A percentile compares a stretch with the other conserved stretches of the same genome.
Conservation (phyloP, 2,329 filamentous ascomycete species). For the Emericellopsis atlantica region DNA sequence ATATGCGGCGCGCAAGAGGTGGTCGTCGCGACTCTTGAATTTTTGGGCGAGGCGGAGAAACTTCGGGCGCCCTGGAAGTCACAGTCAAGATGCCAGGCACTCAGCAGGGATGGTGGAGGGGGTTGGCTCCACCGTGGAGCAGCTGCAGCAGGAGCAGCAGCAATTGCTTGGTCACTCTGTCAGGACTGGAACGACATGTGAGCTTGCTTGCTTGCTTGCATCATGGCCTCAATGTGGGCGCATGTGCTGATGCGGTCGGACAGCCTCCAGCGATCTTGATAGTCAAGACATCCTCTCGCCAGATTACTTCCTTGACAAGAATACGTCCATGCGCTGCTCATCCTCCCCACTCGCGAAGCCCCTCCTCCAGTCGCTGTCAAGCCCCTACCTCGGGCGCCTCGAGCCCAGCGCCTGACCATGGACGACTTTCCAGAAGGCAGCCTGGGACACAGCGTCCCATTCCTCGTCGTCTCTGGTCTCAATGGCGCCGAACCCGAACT, state of each 20-base stretch:
- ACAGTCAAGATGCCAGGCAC: background rate
- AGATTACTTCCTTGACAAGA: too few relatives aligned
- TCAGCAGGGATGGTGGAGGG: background rate
- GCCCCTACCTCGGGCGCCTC: background rate
- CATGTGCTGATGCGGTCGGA: background rate
- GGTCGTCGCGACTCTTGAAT: background rate
- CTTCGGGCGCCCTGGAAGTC: background rate
- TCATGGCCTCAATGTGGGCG: background rate
- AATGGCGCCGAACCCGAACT: conserved; percentile 24
- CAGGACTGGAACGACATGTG: background rate
- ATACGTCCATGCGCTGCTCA: too few relatives aligned
- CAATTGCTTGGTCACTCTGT: too few relatives aligned
- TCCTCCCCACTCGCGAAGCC: too few relatives aligned
- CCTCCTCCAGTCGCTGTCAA: too few relatives aligned
- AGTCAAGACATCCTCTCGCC: too few relatives aligned
- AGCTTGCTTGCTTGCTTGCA: background rate
- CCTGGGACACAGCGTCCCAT: conserved; percentile 75
- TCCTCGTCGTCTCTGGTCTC: conserved; percentile 74
- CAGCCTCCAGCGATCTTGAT: background rate
- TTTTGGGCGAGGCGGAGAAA: conserved; percentile 1
- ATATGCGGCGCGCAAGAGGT: background rate
- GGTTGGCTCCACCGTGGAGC: background rate
- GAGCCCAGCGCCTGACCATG: conserved; percentile 34
- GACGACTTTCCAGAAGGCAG: conserved; percentile 71
- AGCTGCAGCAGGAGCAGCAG: too few relatives aligned